phyloP scores from a whole-genome alignment of 1,139 yeast genomes.

The Protomyces arabidopsidicola region DNA sequence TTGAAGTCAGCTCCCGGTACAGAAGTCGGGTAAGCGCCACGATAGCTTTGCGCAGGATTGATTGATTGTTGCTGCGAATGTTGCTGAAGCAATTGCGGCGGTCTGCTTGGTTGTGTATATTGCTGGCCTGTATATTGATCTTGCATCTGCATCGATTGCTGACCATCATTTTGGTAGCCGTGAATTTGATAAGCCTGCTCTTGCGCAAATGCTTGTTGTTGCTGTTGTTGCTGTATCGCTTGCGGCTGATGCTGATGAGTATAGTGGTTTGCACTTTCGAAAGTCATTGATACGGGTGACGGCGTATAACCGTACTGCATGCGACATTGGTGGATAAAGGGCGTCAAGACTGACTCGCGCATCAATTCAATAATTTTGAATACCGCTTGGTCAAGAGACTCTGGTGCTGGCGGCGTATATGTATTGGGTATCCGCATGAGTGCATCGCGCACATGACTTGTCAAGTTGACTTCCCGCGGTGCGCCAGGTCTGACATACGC shows the following conservation, averaged over 20 bases:
- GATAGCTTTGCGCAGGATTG: neutral
- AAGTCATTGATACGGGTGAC: neutral
- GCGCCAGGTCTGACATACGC: constrained; percentile 37
- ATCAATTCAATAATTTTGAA: constrained; percentile 38
- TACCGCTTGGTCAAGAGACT: constrained; percentile 35
- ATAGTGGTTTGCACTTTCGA: neutral
- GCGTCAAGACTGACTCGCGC: constrained; percentile 37
- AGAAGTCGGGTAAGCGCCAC: neutral
- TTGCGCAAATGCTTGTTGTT: constrained; percentile 13
- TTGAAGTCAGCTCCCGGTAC: neutral
- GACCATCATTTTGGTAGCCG: neutral
- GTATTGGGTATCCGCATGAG: constrained; percentile 30
- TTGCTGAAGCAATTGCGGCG: neutral
- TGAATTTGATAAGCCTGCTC: constrained; percentile 11
- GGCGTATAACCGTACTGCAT: neutral
- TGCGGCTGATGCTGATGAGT: constrained; percentile 18
- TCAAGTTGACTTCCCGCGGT: constrained; percentile 40
- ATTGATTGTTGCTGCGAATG: neutral
- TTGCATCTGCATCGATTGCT: neutral
- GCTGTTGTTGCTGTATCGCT: constrained; percentile 26
- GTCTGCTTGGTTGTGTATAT: neutral
- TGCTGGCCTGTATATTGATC: neutral
- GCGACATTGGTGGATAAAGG: constrained; percentile 29
- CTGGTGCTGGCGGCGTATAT: constrained; percentile 35
- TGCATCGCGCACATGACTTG: constrained; percentile 36